Evolutionary conservation across 2,329 filamentous ascomycete genomes (phyloP).

Genomic region (Geosmithia morbida): DNA sequence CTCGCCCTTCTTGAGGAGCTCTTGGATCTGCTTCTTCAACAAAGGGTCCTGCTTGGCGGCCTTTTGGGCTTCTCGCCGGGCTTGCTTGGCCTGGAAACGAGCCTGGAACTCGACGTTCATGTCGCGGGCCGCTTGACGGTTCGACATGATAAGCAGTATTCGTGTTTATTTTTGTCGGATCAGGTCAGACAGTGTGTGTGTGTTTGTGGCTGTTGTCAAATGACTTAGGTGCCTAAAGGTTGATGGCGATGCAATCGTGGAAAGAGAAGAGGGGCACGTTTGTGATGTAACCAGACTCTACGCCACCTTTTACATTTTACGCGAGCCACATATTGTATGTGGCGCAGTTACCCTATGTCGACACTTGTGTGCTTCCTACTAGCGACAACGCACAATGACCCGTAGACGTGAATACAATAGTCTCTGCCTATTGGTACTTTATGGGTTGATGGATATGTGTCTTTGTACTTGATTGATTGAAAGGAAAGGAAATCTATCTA

Average conservation of each 20-base stretch:
- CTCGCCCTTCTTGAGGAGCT: conserved; percentile 47
- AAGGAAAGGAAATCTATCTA: too few relatives aligned
- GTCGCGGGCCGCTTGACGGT: conserved; percentile 43
- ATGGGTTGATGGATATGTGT: too few relatives aligned
- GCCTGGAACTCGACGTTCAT: conserved; percentile 51
- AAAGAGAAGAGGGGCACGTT: background rate
- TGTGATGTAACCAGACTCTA: background rate
- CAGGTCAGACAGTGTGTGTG: background rate
- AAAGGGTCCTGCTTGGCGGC: conserved; percentile 45
- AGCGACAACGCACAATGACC: too few relatives aligned
- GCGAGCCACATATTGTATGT: background rate
- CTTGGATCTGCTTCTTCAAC: conserved; percentile 49
- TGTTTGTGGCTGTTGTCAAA: background rate
- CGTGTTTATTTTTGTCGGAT: background rate
- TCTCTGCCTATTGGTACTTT: too few relatives aligned
- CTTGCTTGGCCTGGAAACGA: conserved; percentile 48
- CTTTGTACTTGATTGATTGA: too few relatives aligned
- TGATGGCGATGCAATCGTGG: background rate
- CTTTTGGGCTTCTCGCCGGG: conserved; percentile 45
- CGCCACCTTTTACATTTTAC: background rate
- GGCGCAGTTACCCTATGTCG: background rate
- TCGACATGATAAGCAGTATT: conserved; percentile 30
- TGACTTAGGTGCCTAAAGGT: background rate
- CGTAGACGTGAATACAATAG: too few relatives aligned
- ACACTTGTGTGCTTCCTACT: too few relatives aligned